phyloP scores from a whole-genome alignment of 2,329 filamentous ascomycete genomes.

The Neopestalotiopsis sp. region DNA sequence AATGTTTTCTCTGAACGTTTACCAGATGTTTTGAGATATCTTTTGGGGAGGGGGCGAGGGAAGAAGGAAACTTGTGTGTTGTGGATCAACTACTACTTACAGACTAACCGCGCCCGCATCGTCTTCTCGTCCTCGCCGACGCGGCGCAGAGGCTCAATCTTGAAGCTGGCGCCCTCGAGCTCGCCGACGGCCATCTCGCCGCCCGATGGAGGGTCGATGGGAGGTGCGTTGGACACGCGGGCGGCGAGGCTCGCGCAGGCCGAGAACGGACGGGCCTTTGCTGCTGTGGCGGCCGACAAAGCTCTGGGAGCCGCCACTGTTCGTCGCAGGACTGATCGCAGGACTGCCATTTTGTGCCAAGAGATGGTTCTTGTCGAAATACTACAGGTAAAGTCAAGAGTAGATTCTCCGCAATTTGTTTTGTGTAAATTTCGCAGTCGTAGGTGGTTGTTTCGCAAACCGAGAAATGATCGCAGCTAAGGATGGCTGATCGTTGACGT shows the following conservation, averaged over 20 bases:
- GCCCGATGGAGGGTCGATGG: slow-evolving; percentile 34
- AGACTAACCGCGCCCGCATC: slow-evolving; percentile 83
- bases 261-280: slow-evolving; percentile 25
- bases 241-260: slow-evolving; percentile 26
- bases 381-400: background rate
- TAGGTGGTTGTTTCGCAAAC: background rate
- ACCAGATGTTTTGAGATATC: too few species aligned
- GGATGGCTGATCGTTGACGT: slow-evolving; percentile 26
- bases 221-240: slow-evolving; percentile 32
- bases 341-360: slow-evolving; percentile 13
- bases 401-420: background rate
- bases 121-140: slow-evolving; percentile 84
- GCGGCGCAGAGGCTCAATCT: slow-evolving; percentile 86
- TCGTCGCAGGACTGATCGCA: slow-evolving; percentile 19
- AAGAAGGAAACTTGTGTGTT: too few species aligned
- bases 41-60: too few species aligned
- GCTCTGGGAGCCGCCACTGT: slow-evolving; percentile 12
- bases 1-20: too few species aligned
- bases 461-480: background rate
- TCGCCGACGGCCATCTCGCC: slow-evolving; percentile 81
- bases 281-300: background rate
- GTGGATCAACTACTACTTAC: slow-evolving; percentile 47
- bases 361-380: background rate
- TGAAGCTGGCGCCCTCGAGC: slow-evolving; percentile 85
- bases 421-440: background rate